Percentiles rank a stretch among this genome's conserved stretches.
phyloP scores from a whole-genome alignment of 129 eudicot species.

The Chrysanthemum lavandulifolium region DNA sequence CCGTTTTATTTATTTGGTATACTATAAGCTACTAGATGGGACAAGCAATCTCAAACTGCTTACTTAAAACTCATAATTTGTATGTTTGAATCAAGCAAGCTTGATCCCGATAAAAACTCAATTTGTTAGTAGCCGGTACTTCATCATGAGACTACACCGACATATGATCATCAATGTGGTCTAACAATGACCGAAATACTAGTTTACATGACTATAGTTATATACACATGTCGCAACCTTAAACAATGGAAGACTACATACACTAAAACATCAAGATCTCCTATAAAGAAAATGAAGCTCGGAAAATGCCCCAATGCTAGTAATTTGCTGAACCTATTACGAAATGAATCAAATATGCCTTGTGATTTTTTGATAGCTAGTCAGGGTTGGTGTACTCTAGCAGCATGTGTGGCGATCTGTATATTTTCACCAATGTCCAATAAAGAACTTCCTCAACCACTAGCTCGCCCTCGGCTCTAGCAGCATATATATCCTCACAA shows the following conservation, averaged over 20 bases:
- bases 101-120: conserved; percentile 3
- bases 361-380: conserved; percentile 33
- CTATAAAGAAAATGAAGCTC: too few relatives aligned
- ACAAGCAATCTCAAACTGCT: too few relatives aligned
- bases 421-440: conserved; percentile 92
- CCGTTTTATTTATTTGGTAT: too few relatives aligned
- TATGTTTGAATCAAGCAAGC: not conserved
- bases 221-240: conserved; percentile 1
- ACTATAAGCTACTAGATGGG: too few relatives aligned
- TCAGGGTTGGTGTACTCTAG: conserved; percentile 93
- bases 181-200: conserved; percentile 4
- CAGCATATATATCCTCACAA: conserved; percentile 97
- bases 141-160: not conserved
- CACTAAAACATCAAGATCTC: not conserved
- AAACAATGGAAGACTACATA: not conserved
- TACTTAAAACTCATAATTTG: too few relatives aligned
- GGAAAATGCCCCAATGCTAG: too few relatives aligned
- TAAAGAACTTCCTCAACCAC: conserved; percentile 91
- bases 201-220: conserved; percentile 13
- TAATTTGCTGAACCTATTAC: too few relatives aligned
- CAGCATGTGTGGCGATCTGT: conserved; percentile 97
- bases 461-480: conserved; percentile 97
- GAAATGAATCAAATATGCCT: conserved; percentile 5
- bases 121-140: conserved; percentile 10
- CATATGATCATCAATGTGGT: too few relatives aligned